These are phyloP conservation scores for Yamadazyma aaseri DNA, from an alignment of 1,139 yeast species.

Conservation along the genomic window DNA sequence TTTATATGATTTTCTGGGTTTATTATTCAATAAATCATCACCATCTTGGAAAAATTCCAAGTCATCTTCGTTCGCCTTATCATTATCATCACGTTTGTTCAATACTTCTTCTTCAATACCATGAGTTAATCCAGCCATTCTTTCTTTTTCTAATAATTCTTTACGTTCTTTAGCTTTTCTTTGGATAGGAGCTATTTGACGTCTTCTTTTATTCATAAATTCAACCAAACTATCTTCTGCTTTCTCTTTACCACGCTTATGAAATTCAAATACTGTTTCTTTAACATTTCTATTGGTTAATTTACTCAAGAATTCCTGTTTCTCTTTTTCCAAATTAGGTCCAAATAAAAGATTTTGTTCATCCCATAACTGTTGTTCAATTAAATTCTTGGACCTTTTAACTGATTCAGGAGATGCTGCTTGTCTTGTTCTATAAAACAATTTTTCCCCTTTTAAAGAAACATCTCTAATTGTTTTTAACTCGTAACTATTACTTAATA, in stretches of 20 bases:
- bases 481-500: conserved; percentile 69
- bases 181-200: conserved; percentile 86
- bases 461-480: conserved; percentile 64
- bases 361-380: conserved; percentile 80
- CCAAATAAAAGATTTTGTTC: conserved; percentile 80
- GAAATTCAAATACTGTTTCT: conserved; percentile 93
- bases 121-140: conserved; percentile 73
- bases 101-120: conserved; percentile 71
- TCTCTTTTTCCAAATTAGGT: conserved; percentile 67
- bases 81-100: conserved; percentile 35
- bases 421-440: conserved; percentile 81
- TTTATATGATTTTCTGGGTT: conserved; percentile 50
- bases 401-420: conserved; percentile 85
- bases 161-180: conserved; percentile 70
- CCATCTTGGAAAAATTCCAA: conserved; percentile 63
- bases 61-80: conserved; percentile 45
- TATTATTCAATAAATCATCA: conserved; percentile 41
- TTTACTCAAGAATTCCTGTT: conserved; percentile 68
- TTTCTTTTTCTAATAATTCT: conserved; percentile 69
- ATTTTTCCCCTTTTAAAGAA: conserved; percentile 81
- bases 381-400: conserved; percentile 78
- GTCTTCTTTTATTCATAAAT: conserved; percentile 82
- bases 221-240: conserved; percentile 72
- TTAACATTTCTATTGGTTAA: conserved; percentile 66
- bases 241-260: conserved; percentile 46